Conservation (phyloP, 176 grass and related monocot genomes). For the Hyparrhenia diplandra region DNA sequence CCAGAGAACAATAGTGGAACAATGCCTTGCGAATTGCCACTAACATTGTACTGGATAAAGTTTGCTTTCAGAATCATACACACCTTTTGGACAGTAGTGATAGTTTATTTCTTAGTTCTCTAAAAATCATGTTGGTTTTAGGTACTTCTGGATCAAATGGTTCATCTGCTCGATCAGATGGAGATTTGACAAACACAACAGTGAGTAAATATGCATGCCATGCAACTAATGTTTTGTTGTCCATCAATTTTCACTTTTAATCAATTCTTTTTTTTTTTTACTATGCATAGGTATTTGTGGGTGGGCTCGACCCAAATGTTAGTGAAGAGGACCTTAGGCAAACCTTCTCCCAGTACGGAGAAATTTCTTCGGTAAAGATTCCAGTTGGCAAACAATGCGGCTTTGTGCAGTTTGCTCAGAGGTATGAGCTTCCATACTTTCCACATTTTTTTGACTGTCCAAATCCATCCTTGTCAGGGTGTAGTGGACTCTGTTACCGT, state of each 20-base stretch:
- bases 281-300: conserved; percentile 82
- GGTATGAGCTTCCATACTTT: conserved; percentile 32
- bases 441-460: background rate
- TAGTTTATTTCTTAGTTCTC: background rate
- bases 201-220: conserved; percentile 42
- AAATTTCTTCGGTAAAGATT: conserved; percentile 91
- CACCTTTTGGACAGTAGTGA: background rate
- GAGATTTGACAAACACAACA: conserved; percentile 89
- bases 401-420: conserved; percentile 88
- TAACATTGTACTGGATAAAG: background rate
- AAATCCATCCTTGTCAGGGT: background rate
- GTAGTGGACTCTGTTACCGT: background rate
- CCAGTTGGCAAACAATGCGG: conserved; percentile 92
- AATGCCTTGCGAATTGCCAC: background rate
- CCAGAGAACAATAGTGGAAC: background rate
- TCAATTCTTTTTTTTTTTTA: conserved; percentile 20
- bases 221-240: background rate
- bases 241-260: conserved; percentile 5
- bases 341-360: conserved; percentile 77
- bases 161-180: conserved; percentile 53
- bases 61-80: background rate
- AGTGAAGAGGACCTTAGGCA: conserved; percentile 87
- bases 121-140: conserved; percentile 26
- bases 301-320: conserved; percentile 83
- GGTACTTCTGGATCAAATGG: conserved; percentile 73